Percentiles rank a stretch among this genome's conserved stretches.
Evolutionary conservation across 352 stramenopile species (phyloP).

Genomic region (Globisporangium sylvaticum): DNA sequence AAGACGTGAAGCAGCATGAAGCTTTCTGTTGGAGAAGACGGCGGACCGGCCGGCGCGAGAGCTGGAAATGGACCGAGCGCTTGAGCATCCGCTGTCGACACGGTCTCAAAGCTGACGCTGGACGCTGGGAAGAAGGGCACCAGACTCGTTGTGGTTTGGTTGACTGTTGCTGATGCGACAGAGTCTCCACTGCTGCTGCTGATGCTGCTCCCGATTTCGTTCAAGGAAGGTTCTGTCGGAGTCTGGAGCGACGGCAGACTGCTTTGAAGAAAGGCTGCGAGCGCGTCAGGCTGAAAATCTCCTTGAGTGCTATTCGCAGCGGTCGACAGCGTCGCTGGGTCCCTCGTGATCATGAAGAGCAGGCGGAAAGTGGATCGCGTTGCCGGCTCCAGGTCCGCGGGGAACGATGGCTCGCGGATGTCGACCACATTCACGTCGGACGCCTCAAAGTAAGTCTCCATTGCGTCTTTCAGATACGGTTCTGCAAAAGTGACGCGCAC

Average conservation of each 20-base stretch:
- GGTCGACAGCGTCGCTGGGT: neutral
- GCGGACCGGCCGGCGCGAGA: constrained; percentile 5
- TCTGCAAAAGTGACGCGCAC: constrained; percentile 27
- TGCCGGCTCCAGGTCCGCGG: constrained; percentile 13
- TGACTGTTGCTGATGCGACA: neutral
- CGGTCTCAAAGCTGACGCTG: constrained; percentile 10
- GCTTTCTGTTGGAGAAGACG: constrained; percentile 7
- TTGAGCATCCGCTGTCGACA: constrained; percentile 19
- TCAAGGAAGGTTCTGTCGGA: constrained; percentile 7
- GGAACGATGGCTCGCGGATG: constrained; percentile 17
- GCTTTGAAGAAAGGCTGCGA: constrained; percentile 7
- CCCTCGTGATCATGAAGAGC: constrained; percentile 17
- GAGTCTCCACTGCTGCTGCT: neutral
- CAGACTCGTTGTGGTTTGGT: neutral
- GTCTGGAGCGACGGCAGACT: constrained; percentile 3
- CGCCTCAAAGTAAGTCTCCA: constrained; percentile 25
- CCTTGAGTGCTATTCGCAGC: neutral
- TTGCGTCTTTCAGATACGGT: constrained; percentile 16
- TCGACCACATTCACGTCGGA: constrained; percentile 22
- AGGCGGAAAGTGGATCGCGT: constrained; percentile 24
- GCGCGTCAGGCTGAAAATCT: neutral
- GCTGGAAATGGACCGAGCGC: constrained; percentile 20
- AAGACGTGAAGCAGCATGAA: constrained; percentile 39
- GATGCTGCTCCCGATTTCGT: neutral
- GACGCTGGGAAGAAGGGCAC: neutral